These are phyloP conservation scores for Backusella luteola DNA, from an alignment of 192 early-diverging fungal genomes.

Conservation along the genomic window DNA sequence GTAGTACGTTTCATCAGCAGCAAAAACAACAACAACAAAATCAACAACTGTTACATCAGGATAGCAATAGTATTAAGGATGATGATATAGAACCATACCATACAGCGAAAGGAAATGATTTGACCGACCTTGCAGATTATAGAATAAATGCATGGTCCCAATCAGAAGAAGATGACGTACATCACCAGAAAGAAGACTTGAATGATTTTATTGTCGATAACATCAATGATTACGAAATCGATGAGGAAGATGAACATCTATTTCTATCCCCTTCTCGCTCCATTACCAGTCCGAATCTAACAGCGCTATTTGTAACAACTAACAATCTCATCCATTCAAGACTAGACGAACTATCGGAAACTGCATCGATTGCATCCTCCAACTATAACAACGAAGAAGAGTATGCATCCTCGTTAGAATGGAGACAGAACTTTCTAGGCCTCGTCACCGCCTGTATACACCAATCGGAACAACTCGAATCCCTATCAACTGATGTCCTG, in stretches of 20 bases:
- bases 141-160: background rate
- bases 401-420: background rate
- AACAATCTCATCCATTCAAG: slow-evolving; percentile 29
- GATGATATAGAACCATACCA: background rate
- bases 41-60: background rate
- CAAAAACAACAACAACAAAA: background rate
- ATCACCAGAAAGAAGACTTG: background rate
- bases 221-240: background rate
- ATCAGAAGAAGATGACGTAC: background rate
- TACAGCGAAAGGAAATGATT: background rate
- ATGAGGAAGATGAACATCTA: background rate
- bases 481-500: slow-evolving; percentile 26
- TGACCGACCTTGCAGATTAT: background rate
- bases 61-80: background rate
- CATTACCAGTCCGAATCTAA: slow-evolving; percentile 20
- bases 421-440: slow-evolving; percentile 17
- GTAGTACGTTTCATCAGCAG: background rate
- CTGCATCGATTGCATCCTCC: slow-evolving; percentile 15
- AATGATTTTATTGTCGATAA: background rate
- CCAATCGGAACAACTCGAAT: slow-evolving; percentile 30
- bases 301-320: slow-evolving; percentile 27
- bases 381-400: background rate
- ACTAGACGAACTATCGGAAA: slow-evolving; percentile 29
- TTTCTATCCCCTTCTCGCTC: background rate
- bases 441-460: slow-evolving; percentile 22